These are phyloP conservation scores for Aspergillus diversus DNA, from an alignment of 495 filamentous ascomycete genomes.

Conservation along the genomic window DNA sequence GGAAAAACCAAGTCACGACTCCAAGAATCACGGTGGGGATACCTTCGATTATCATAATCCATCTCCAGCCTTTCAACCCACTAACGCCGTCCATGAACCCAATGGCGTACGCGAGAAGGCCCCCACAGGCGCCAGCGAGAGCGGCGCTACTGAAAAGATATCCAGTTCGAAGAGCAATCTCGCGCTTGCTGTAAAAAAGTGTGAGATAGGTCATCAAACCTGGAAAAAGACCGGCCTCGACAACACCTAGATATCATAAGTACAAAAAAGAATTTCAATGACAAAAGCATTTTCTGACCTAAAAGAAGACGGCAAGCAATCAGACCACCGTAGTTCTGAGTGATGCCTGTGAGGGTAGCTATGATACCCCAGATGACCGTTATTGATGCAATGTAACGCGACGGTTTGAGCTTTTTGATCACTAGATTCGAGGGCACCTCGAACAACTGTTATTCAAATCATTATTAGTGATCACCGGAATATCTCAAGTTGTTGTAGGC, in stretches of 20 bases:
- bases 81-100: conserved; percentile 69
- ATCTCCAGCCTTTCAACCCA: conserved; percentile 60
- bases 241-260: conserved; percentile 32
- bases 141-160: conserved; percentile 80
- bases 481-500: neutral
- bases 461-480: conserved; percentile 8
- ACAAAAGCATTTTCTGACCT: conserved; percentile 30
- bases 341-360: conserved; percentile 68
- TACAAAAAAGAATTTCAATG: neutral
- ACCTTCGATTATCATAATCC: conserved; percentile 71
- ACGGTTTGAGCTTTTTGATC: conserved; percentile 78
- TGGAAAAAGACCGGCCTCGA: conserved; percentile 58
- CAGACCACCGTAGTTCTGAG: conserved; percentile 59
- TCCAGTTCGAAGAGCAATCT: conserved; percentile 73
- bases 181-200: conserved; percentile 74
- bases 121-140: conserved; percentile 75
- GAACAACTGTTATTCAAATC: conserved; percentile 33
- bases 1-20: conserved; percentile 59
- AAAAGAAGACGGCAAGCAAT: conserved; percentile 59
- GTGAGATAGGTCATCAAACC: conserved; percentile 71
- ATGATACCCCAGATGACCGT: conserved; percentile 69
- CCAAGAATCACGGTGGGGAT: conserved; percentile 69
- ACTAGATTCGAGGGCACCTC: conserved; percentile 68
- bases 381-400: conserved; percentile 69
- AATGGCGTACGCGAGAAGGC: conserved; percentile 74